A percentile compares a stretch with the other conserved stretches of the same genome.
Evolutionary conservation across 2,329 filamentous ascomycete species (phyloP).

Genomic region (Fusarium sp.): DNA sequence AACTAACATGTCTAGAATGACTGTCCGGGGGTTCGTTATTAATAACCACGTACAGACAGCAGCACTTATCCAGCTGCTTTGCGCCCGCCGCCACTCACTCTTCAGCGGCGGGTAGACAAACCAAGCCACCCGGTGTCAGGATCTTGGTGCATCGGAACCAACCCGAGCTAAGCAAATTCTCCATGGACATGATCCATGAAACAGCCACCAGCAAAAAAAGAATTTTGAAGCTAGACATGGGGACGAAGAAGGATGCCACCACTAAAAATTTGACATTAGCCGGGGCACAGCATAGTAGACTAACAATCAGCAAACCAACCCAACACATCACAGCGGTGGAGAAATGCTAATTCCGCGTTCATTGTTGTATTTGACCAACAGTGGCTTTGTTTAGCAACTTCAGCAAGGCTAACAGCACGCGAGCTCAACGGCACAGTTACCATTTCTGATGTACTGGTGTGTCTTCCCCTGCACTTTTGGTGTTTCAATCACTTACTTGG

Average conservation of each 20-base stretch:
- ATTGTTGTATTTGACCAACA: not conserved
- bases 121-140: conserved; percentile 19
- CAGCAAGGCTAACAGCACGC: not conserved
- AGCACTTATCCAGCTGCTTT: not conserved
- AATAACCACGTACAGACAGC: too few species aligned
- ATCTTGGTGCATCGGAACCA: not conserved
- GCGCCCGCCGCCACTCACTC: conserved; percentile 10
- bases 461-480: conserved; percentile 15
- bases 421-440: conserved; percentile 3
- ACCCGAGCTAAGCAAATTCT: not conserved
- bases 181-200: not conserved
- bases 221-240: conserved; percentile 2
- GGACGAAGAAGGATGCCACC: conserved; percentile 4
- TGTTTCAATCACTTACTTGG: conserved; percentile 19
- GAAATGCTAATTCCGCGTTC: not conserved
- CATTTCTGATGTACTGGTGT: conserved; percentile 2
- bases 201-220: not conserved
- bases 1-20: not conserved
- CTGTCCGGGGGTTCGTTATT: not conserved
- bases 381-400: not conserved
- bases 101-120: not conserved
- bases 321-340: not conserved
- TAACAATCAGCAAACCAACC: not conserved
- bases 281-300: not conserved
- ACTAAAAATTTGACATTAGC: not conserved